Base-by-base conservation (phyloP, 495 filamentous ascomycete species). In the Lophiotrema nucula region DNA sequence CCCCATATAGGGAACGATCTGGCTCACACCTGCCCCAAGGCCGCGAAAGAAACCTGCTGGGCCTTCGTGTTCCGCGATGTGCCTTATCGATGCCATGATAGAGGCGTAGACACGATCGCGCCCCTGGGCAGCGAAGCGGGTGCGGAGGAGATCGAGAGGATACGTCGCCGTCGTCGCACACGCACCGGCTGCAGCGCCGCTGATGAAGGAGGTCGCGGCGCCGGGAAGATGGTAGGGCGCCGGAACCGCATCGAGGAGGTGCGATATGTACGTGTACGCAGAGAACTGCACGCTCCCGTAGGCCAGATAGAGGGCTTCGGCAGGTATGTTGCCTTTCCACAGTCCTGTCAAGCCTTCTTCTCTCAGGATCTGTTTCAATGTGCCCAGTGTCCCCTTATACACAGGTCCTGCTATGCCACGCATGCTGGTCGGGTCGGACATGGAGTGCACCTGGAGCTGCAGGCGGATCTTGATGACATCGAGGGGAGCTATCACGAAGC, bases 281-380 rank as follows among this genome's bases (percentile, higher is more conserved):
- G 86, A 85, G 81, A 98, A 98, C 76, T 98, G 95, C 51, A 87
- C 76, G 27, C 86, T 86, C 52, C 88, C 84, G 76, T 97, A 97
- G 67, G 82, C 81, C 43, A 98, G 78, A 77, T 98, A 98, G 69
- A 98, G 83, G 26, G 93, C 72, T 75, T 97, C 93, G 23, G 93
- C 93, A 50, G 93, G 90, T 57, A 97, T 81, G 70, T 98, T 98
- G 72, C 93, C 93, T 77, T 97, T 97, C 93, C 93, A 98, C 46
- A 98, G 81, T 47, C 83, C 92, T 1, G 87, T 85, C 58, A 96
- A 70, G 13, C 93, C 92, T 69, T 97, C 92, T 53, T 88, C 73
- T 21, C 72, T 74, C 35, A 91, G 62, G 68, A 98, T 97, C 24
- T 82, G 76, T 35, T 79, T 79, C 69, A 96, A 79, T 5, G 92